A percentile compares a stretch with the other conserved stretches of the same genome.
Evolutionary conservation across 345 rosid species (phyloP).

Genomic region (Microcos paniculata): DNA sequence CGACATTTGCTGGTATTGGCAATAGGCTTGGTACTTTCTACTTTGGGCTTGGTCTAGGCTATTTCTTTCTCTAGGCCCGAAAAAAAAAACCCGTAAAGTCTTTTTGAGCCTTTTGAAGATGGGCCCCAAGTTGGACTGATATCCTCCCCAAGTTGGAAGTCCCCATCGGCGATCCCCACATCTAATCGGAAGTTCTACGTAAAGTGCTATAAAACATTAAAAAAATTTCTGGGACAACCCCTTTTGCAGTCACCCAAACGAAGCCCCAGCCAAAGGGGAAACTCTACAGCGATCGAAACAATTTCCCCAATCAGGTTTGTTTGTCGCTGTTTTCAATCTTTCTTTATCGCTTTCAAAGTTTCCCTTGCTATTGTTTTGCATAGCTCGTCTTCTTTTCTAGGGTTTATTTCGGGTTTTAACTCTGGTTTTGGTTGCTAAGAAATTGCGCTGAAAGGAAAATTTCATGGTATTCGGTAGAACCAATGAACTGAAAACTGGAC

Average conservation of each 20-base stretch:
- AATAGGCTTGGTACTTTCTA: no score
- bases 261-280: not conserved
- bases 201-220: not conserved
- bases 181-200: not conserved
- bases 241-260: not conserved
- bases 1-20: no score
- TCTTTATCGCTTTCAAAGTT: not conserved
- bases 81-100: no score
- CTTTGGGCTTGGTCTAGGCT: no score
- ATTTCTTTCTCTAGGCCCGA: no score
- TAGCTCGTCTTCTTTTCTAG: no score
- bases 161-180: no score
- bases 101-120: no score
- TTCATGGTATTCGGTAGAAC: not conserved
- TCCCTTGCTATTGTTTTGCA: not conserved
- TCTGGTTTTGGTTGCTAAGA: conserved; percentile 6
- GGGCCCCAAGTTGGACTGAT: no score
- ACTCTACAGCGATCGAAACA: not conserved
- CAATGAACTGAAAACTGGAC: not conserved
- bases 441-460: not conserved
- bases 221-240: not conserved
- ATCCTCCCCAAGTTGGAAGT: no score
- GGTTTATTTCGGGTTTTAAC: not conserved
- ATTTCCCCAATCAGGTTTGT: not conserved
- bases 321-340: not conserved